Base-by-base conservation (phyloP, 164 flowering plant species). In the Umbilicus rupestris region DNA sequence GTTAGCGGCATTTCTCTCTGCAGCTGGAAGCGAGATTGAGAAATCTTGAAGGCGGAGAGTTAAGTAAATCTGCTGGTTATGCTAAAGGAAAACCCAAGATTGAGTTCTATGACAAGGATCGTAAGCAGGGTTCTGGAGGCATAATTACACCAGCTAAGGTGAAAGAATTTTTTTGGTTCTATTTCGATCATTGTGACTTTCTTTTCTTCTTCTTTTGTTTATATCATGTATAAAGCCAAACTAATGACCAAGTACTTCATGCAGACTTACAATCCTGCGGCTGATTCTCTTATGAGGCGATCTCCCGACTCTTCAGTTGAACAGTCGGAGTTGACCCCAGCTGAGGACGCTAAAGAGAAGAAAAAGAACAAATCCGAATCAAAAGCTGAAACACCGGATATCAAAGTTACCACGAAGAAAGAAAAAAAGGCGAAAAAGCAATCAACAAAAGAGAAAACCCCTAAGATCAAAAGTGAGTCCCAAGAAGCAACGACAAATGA, bases 41-140 rank as follows among this genome's bases (percentile, higher is more conserved):
- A 76, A 83, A 62, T 70, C 85, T 93, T 33, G 98, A 93, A 77
- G 96, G 97, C 55, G 80, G 79, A 78, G 96, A 89, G 66, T 76
- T 89, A 73, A 79, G 93, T 65, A 85, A 76, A 12, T 84, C 87
- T 63, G 96, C 96, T 68, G 92, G 93, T 0, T 88, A 96, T 60
- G 87, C 81, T 58, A 94, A 89, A 82, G 97, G 99, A 68, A 94
- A 94, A 70, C 92, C 96, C 1, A 87, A 84, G 84, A 87, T 92
- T 8, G 96, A 94, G 73, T 67, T 74, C 57, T 87, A 94, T 74
- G 90, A 88, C 78, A 87, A 87, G 82, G 97, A 94, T 65, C 73
- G 84, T 14, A 94, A 91, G 80, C 79, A 80, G 72, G 92, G 96
- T 7, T 62, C 86, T 26, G 94, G 87, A 10, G 94, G 78, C 16